Conservation (phyloP, 768 basidiomycete species). For the Hortiboletus flavorubellus region DNA sequence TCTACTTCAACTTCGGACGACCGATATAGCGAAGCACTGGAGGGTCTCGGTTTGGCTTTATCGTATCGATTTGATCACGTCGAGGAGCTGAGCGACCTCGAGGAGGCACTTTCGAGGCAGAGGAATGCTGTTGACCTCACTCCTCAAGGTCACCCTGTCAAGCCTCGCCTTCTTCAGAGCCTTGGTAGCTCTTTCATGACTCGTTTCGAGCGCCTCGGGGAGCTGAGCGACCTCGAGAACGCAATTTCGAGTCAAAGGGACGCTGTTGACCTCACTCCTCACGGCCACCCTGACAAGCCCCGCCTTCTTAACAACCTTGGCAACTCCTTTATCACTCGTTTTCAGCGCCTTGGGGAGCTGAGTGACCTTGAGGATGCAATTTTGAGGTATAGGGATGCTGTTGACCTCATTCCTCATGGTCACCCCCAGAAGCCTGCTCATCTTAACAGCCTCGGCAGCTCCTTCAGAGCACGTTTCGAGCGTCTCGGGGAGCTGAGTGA, state of each 20-base stretch:
- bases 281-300: not conserved
- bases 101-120: no score
- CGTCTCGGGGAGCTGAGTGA: not conserved
- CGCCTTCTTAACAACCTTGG: not conserved
- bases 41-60: not conserved
- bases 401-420: not conserved
- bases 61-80: not conserved
- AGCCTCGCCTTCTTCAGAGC: no score
- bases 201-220: no score
- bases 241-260: no score
- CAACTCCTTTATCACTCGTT: not conserved
- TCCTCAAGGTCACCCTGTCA: no score
- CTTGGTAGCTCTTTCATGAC: no score
- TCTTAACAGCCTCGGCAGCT: not conserved
- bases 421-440: not conserved
- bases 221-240: no score
- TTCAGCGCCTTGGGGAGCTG: not conserved
- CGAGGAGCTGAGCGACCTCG: not conserved
- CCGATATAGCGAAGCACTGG: not conserved
- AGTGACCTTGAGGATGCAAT: conserved; percentile 1
- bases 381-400: not conserved
- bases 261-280: no score
- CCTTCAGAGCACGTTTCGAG: not conserved
- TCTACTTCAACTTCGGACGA: not conserved
- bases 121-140: no score